These are phyloP conservation scores for Phytophthora citricola DNA, from an alignment of 352 stramenopile genomes.

Conservation along the genomic window DNA sequence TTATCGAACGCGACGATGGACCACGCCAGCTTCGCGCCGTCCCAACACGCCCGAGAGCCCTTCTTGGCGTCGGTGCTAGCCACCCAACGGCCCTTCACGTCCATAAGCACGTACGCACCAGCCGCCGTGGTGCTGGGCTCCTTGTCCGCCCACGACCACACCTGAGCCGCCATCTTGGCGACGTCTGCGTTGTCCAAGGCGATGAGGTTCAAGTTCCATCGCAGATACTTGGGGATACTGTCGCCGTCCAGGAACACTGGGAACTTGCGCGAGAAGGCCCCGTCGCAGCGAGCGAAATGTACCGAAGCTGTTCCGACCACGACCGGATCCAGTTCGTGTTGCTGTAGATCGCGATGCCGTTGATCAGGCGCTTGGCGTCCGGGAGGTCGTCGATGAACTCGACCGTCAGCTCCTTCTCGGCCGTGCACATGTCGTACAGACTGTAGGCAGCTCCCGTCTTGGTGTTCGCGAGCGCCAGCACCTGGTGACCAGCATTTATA, in stretches of 20 bases:
- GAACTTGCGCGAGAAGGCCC: conserved; percentile 30
- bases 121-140: conserved; percentile 43
- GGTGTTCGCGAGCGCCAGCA: conserved; percentile 52
- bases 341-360: conserved; percentile 59
- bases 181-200: conserved; percentile 51
- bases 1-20: conserved; percentile 40
- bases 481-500: conserved; percentile 49
- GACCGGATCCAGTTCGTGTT: conserved; percentile 51
- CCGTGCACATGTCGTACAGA: conserved; percentile 48
- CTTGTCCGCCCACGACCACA: conserved; percentile 64
- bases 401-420: conserved; percentile 41
- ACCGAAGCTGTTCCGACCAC: conserved; percentile 59
- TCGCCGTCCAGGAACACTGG: conserved; percentile 43
- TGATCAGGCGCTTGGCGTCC: conserved; percentile 43
- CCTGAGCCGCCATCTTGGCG: conserved; percentile 59
- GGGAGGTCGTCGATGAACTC: conserved; percentile 52
- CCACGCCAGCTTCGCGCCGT: conserved; percentile 42
- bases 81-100: conserved; percentile 48
- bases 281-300: conserved; percentile 49
- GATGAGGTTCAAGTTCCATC: conserved; percentile 70
- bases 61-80: conserved; percentile 31
- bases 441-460: conserved; percentile 45
- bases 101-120: conserved; percentile 42
- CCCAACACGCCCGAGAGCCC: conserved; percentile 51
- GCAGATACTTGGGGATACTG: conserved; percentile 58